Evolutionary conservation across 345 rosid species (phyloP).

Genomic region (Luvunga scandens): DNA sequence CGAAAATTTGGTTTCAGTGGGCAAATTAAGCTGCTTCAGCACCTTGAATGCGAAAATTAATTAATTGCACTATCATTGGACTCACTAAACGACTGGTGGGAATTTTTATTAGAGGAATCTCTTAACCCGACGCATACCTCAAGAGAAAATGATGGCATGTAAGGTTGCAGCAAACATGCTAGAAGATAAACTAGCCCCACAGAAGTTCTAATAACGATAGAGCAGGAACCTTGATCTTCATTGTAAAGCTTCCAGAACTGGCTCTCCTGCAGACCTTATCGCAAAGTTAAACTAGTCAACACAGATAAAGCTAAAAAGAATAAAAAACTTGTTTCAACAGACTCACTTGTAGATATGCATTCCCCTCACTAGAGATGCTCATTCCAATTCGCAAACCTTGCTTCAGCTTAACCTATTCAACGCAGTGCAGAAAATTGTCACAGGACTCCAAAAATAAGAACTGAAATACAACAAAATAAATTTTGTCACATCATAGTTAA

Average conservation of each 20-base stretch:
- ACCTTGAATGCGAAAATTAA: conserved; percentile 4
- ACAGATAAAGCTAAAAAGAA: not conserved
- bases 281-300: not conserved
- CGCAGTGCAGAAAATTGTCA: not conserved
- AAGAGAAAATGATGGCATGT: conserved; percentile 87
- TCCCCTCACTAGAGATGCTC: conserved; percentile 89
- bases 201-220: conserved; percentile 72
- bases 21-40: conserved; percentile 35
- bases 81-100: not conserved
- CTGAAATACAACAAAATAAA: not conserved
- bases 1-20: conserved; percentile 22
- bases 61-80: not conserved
- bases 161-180: conserved; percentile 85
- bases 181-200: conserved; percentile 80
- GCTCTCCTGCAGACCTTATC: conserved; percentile 47
- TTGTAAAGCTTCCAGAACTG: conserved; percentile 91
- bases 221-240: conserved; percentile 67
- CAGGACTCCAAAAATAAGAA: not conserved
- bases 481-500: not conserved
- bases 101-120: not conserved
- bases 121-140: conserved; percentile 47
- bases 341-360: conserved; percentile 77
- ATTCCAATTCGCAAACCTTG: conserved; percentile 83
- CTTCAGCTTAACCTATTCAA: conserved; percentile 80
- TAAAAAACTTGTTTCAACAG: not conserved